These are phyloP conservation scores for Penicillium crystallinum DNA, from an alignment of 495 filamentous ascomycete species.

Conservation along the genomic window DNA sequence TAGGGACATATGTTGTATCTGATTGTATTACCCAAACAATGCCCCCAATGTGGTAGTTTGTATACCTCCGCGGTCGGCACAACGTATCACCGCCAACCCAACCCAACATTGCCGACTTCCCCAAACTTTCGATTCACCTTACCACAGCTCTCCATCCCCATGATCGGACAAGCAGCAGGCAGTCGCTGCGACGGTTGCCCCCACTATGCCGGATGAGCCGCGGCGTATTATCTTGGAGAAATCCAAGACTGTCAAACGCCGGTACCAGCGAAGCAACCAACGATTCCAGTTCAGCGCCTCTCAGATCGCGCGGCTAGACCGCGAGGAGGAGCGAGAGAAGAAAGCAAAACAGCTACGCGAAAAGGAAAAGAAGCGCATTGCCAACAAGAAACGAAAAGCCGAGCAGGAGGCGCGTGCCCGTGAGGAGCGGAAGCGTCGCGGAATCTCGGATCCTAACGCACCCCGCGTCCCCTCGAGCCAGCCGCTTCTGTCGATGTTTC, in stretches of 20 bases:
- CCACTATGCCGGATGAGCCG: constrained; percentile 36
- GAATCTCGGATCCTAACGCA: constrained; percentile 40
- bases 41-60: constrained; percentile 21
- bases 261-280: constrained; percentile 46
- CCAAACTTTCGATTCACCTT: background rate
- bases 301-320: constrained; percentile 40
- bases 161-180: constrained; percentile 12
- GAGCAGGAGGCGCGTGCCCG: constrained; percentile 40
- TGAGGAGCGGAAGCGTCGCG: constrained; percentile 38
- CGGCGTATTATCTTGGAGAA: constrained; percentile 43
- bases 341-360: constrained; percentile 41
- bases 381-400: constrained; percentile 41
- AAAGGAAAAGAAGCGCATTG: constrained; percentile 34
- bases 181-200: constrained; percentile 19
- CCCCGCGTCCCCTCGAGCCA: constrained; percentile 43
- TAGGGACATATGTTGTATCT: too few species aligned
- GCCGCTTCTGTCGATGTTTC: constrained; percentile 41
- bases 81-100: constrained; percentile 31
- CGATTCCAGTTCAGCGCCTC: constrained; percentile 37
- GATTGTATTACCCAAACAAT: too few species aligned
- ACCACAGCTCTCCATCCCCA: constrained; percentile 9
- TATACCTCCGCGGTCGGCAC: constrained; percentile 25
- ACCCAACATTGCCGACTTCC: background rate
- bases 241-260: constrained; percentile 39
- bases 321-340: constrained; percentile 37